phyloP scores from a whole-genome alignment of 768 basidiomycete genomes.

The Boletus pseudopeckii region DNA sequence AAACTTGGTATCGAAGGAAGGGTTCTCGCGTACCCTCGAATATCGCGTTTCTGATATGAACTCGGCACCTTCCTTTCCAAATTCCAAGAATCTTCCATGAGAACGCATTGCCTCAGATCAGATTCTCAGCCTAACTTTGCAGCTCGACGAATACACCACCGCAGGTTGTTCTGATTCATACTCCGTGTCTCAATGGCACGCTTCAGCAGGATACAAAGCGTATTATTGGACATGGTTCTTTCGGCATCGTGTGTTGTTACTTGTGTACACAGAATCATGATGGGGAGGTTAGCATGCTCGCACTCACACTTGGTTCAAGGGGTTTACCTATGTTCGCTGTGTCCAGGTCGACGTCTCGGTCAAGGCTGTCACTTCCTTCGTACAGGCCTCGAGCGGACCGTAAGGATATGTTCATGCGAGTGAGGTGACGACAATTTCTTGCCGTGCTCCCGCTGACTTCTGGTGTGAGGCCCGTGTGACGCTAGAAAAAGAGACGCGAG shows the following conservation, averaged over 20 bases:
- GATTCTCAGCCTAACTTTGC: too few relatives aligned
- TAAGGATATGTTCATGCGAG: not conserved
- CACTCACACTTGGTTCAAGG: too few relatives aligned
- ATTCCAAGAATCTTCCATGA: too few relatives aligned
- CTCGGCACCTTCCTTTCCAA: too few relatives aligned
- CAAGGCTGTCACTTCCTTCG: not conserved
- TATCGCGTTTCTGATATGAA: too few relatives aligned
- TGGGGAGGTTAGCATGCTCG: not conserved
- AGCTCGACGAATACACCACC: too few relatives aligned
- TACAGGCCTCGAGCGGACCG: not conserved
- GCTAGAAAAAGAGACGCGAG: slow-evolving; percentile 4
- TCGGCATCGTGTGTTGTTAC: not conserved
- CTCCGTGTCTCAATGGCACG: not conserved
- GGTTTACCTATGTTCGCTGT: not conserved
- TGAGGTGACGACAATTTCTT: not conserved
- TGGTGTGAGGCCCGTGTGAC: too few relatives aligned
- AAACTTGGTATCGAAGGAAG: too few relatives aligned
- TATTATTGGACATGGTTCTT: not conserved
- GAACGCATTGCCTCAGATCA: too few relatives aligned
- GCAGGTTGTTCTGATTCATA: too few relatives aligned
- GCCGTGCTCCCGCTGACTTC: not conserved
- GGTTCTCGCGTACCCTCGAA: too few relatives aligned
- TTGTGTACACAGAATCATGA: not conserved
- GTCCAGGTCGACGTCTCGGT: slow-evolving; percentile 7
- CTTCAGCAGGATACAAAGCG: not conserved